phyloP scores from a whole-genome alignment of 495 filamentous ascomycete genomes.

The Margaritispora aquatica region DNA sequence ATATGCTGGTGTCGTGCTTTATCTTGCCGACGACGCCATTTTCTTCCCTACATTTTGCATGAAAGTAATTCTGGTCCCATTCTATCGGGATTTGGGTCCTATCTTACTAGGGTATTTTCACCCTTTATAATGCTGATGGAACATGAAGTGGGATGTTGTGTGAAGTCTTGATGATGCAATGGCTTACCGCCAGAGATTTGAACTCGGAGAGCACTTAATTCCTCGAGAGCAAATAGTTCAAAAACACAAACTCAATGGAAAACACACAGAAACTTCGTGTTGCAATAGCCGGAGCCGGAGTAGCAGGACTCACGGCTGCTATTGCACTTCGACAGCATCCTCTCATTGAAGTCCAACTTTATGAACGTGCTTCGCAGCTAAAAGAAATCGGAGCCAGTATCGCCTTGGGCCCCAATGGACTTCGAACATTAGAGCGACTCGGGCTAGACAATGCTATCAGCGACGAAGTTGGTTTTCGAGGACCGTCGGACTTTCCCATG shows the following conservation, averaged over 20 bases:
- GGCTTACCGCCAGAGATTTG: too few species aligned
- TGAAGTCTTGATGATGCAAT: too few species aligned
- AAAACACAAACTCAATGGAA: background rate
- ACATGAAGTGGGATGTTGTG: conserved; percentile 2
- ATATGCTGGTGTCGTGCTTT: background rate
- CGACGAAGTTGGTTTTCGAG: conserved; percentile 35
- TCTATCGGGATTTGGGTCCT: too few species aligned
- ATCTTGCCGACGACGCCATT: background rate
- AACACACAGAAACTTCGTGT: conserved; percentile 25
- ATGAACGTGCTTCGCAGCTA: conserved; percentile 39
- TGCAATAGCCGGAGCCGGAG: conserved; percentile 41
- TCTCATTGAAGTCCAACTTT: conserved; percentile 36
- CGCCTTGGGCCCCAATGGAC: conserved; percentile 44
- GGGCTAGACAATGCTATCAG: conserved; percentile 35
- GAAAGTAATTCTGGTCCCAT: background rate
- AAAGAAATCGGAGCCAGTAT: conserved; percentile 44
- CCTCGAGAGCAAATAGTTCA: too few species aligned
- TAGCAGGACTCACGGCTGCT: conserved; percentile 41
- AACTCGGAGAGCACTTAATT: too few species aligned
- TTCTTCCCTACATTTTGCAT: background rate
- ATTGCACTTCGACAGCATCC: conserved; percentile 34
- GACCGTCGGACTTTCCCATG: conserved; percentile 27
- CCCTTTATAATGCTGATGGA: too few species aligned
- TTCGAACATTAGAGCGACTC: conserved; percentile 41
- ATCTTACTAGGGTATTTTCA: too few species aligned